Evolutionary conservation across 192 early-diverging fungal species (phyloP).

Genomic region (Rhizoclosmatium sp.): DNA sequence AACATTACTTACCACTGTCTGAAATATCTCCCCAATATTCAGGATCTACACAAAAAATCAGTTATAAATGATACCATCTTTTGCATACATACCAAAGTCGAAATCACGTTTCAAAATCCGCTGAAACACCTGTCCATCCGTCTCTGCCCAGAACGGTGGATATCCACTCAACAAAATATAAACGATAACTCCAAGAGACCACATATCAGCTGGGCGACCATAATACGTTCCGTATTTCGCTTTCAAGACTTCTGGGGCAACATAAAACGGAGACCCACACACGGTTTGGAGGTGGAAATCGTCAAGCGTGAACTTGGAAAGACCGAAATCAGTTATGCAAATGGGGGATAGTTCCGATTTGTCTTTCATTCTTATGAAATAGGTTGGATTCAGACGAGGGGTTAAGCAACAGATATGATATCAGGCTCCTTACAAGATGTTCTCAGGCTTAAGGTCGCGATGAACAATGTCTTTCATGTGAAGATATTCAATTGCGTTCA

Average conservation of each 20-base stretch:
- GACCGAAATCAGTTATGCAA: constrained; percentile 76
- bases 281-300: constrained; percentile 68
- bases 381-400: too few relatives aligned
- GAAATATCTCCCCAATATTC: constrained; percentile 56
- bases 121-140: constrained; percentile 65
- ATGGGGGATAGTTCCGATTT: not conserved
- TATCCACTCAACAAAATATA: constrained; percentile 63
- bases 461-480: constrained; percentile 56
- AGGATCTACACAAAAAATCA: constrained; percentile 8
- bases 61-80: too few relatives aligned
- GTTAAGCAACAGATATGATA: not conserved
- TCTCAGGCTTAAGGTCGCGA: constrained; percentile 66
- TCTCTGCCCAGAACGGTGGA: constrained; percentile 55
- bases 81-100: constrained; percentile 48
- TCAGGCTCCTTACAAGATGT: constrained; percentile 50
- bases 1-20: constrained; percentile 29
- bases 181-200: constrained; percentile 76
- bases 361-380: not conserved
- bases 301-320: constrained; percentile 66
- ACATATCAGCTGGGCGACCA: constrained; percentile 27
- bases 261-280: constrained; percentile 65
- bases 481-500: constrained; percentile 58
- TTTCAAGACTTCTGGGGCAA: constrained; percentile 67
- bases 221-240: constrained; percentile 59
- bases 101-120: constrained; percentile 72